Base-by-base conservation (phyloP, 176 grass and related monocot species). In the Areca catechu region DNA sequence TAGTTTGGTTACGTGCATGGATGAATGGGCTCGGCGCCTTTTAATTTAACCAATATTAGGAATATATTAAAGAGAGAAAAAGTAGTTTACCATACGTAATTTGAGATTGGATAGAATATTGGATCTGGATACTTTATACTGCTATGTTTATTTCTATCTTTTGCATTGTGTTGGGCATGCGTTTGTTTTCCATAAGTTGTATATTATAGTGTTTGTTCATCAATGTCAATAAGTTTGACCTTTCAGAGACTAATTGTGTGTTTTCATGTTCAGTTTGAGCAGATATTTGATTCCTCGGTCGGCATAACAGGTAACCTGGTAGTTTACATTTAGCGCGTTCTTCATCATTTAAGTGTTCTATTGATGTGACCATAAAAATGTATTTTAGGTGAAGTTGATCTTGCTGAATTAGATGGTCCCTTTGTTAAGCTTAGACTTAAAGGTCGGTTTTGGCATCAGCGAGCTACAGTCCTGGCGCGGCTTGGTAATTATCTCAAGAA, bases 401-500 rank as follows among this genome's bases (percentile, higher is more conserved):
- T 97, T 23, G 93, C 86, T 22, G 93, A 98, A 69, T 19, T 98
- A 66, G 93, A 92, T 53, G 93, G 86, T 34, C 86, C 86, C 18
- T 88, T 82, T 70, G 87, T 97, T 61, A 97, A 88, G 82, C 79
- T 97, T 51, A 80, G 87, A 4, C 86, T 91, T 21, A 78, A 85
- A 64, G 87, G 87, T 2, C 79, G 72, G 77, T 91, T 97, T 74
- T 88, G 87, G 93, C 87, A 91, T 74, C 85, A 84, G 5, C 72
- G 84, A 61, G 69, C 80, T 50, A 85, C 69, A 62, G 83, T 97
- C 24, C 52, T 91, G 5, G 83, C 78, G 0, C 62, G 93, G 60
- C 76, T 90, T n/a, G 71, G 83, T 12, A 91, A 97, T 54, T 97
- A 88, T 71, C 87, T 97, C n/a, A 91, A 91, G 74, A 97, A 82